phyloP scores from a whole-genome alignment of 331 rosid species.

The Prunus yedoensis region DNA sequence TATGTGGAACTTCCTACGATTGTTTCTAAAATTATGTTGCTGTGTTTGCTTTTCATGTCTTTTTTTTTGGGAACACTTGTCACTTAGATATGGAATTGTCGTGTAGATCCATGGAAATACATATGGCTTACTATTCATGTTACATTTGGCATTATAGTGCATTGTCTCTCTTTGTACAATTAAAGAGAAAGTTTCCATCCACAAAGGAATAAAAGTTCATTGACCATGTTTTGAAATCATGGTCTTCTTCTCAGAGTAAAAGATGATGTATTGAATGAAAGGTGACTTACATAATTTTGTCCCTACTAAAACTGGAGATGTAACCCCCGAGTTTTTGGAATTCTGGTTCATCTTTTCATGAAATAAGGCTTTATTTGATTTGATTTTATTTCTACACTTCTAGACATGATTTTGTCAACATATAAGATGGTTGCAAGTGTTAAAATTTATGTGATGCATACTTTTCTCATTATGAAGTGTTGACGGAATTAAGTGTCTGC shows the following conservation, averaged over 20 bases:
- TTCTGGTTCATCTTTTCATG: background rate
- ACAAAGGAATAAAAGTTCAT: background rate
- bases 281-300: too few relatives aligned
- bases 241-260: background rate
- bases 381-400: background rate
- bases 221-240: background rate
- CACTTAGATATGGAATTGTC: background rate
- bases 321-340: too few relatives aligned
- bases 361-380: background rate
- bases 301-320: too few relatives aligned
- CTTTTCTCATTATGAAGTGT: background rate
- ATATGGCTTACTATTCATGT: background rate
- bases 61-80: background rate
- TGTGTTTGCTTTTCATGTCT: background rate
- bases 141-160: too few relatives aligned
- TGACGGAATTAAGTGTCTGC: background rate
- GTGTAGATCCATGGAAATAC: background rate
- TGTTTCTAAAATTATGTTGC: background rate
- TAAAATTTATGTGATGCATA: background rate
- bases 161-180: background rate
- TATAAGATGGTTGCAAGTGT: too few relatives aligned
- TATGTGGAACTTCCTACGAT: background rate
- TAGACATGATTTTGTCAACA: background rate
- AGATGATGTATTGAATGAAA: background rate
- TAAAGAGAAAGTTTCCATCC: background rate